Base-by-base conservation (phyloP, 371 early-diverging fungal genomes). In the Mucor racemosus region DNA sequence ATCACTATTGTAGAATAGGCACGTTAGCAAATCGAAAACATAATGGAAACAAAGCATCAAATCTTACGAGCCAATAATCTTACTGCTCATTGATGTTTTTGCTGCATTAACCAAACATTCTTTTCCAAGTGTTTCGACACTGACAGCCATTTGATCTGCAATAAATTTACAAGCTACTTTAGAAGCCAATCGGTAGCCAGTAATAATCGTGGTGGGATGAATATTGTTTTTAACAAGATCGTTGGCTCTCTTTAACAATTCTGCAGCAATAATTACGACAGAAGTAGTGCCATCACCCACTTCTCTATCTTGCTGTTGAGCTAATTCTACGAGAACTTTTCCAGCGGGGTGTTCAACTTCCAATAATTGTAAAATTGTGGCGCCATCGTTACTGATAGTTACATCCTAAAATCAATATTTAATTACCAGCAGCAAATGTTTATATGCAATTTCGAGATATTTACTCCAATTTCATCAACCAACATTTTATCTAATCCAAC, bases 401-500 rank as follows among this genome's bases (percentile, higher is more conserved):
- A 99, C 98, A 83, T 98, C 97, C 97, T 96, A 74, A 0, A n/a
- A 38, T 40, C 48, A 13, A 14, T 13, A 10, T 11, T 9, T 11
- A 26, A 26, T 26, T 26, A 26, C 39, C 39, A 54, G 1, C 10
- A 33, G n/a, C 7, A 14, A 14, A 7, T 46, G n/a, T n/a, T 46
- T 19, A 7, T n/a, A 7, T 10, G 5, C 17, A 5, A n/a, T 5
- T 3, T 11, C 0, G 15, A 55, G 34, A 42, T 15, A 7, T 40
- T 78, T 88, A 94, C 95, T 59, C 99, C 99, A 85, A 99, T 97
- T 71, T 98, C 98, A 79, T 99, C 99, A 21, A 99, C 97, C 69
- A 99, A 87, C 99, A 99, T 99, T 86, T 99, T 99, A 86, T 99
- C 99, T 62, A 99, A 88, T 15, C 99, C 99, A 59, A 99, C 97